Conservation (phyloP, 2,329 filamentous ascomycete genomes). For the Helicocarpus griseus region DNA sequence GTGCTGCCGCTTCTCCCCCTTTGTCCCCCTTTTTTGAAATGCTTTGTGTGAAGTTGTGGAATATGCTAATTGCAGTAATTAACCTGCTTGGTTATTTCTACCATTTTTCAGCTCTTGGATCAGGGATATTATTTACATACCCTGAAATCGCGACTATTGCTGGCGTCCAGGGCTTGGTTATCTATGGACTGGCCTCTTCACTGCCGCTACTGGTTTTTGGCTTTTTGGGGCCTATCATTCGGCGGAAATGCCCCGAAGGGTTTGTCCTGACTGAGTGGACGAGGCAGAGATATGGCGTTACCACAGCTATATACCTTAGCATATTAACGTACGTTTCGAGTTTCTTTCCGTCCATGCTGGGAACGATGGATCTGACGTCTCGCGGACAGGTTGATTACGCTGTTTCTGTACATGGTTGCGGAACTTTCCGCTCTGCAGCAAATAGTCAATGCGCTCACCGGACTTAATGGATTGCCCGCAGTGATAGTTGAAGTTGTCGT, state of each 20-base stretch:
- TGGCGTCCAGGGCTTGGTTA: constrained; percentile 66
- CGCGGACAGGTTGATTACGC: constrained; percentile 51
- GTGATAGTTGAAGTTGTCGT: constrained; percentile 69
- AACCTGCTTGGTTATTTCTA: constrained; percentile 7
- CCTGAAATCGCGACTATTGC: constrained; percentile 70
- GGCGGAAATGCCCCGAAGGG: constrained; percentile 69
- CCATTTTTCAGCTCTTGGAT: constrained; percentile 58
- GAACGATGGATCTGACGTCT: constrained; percentile 5
- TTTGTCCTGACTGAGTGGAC: constrained; percentile 83
- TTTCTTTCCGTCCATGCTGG: background rate
- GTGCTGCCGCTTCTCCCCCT: constrained; percentile 71
- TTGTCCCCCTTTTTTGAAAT: constrained; percentile 24
- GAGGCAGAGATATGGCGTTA: constrained; percentile 62
- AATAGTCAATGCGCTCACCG: constrained; percentile 64
- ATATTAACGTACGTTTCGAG: constrained; percentile 49
- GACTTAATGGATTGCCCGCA: constrained; percentile 61
- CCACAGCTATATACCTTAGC: constrained; percentile 64
- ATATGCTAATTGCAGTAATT: constrained; percentile 36
- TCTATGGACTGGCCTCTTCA: constrained; percentile 64
- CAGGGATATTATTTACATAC: constrained; percentile 74
- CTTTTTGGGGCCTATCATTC: constrained; percentile 64
- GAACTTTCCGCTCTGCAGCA: constrained; percentile 75
- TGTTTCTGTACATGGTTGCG: constrained; percentile 80
- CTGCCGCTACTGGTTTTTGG: constrained; percentile 68
- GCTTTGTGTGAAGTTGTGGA: constrained; percentile 8